Evolutionary conservation across 73 alveolate species (phyloP), one percentile per base, ranked within the genome.

Genomic region (Blepharisma japonicum): DNA sequence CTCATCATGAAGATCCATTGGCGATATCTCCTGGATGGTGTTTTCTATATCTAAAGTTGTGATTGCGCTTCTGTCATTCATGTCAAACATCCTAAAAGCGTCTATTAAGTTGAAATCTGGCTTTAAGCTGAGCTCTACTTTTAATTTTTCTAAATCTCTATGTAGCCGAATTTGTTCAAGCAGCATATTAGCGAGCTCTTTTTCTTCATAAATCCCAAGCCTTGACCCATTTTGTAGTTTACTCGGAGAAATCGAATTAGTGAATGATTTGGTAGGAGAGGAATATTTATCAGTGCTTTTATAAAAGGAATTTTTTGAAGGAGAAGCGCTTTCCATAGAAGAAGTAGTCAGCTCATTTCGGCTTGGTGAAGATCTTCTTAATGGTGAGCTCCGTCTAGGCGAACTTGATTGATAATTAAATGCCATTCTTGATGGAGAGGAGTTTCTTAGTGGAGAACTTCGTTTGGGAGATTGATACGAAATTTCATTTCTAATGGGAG

Each of bases 41-140:
- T 71, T 79, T 25, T 81, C 83, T 71, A 81, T 47, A 46, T 84
- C 91, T 14, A 49, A 67, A n/a, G 56, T 32, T 5, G 79, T 45
- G 45, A 72, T 77, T 42, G 53, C 27, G 27, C 91, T 89, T 21
- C 56, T 49, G 71, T 76, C 83, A 39, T 81, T 55, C 38, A 27
- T 68, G 50, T 84, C 91, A 27, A 84, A 79, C 53, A 84, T 56
- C 80, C 88, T 79, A 56, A 81, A 84, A 14, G 85, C 91, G 50
- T 84, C 91, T 32, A 68, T 54, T 14, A 82, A 71, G 66, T 84
- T 84, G 78, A 84, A 84, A 55, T 84, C 91, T 6, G 55, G 55
- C 54, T 70, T 84, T 9, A 81, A 77, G 2, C 89, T 70, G 18
- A 84, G 67, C 7, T 77, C 77, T 11, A 81, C 67, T 55, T 71